phyloP scores from a whole-genome alignment of 2,329 filamentous ascomycete species.

The Coleophoma cylindrospora region DNA sequence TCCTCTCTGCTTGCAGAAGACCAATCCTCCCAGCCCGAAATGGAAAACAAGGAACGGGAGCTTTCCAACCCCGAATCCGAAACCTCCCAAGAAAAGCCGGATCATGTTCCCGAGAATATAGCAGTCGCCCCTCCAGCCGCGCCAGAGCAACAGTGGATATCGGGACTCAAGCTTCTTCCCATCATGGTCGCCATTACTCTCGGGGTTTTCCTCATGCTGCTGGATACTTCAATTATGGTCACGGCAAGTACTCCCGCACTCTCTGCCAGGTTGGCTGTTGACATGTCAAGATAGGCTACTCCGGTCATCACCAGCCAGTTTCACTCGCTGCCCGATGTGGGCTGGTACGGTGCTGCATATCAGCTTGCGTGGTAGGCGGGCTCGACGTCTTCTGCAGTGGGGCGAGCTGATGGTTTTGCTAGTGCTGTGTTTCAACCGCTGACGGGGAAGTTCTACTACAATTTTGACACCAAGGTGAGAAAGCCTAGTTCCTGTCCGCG shows the following conservation, averaged over 20 bases:
- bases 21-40: no score
- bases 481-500: background rate
- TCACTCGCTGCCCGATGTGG: constrained; percentile 27
- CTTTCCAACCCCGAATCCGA: no score
- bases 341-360: constrained; percentile 28
- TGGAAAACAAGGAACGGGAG: no score
- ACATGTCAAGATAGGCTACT: constrained; percentile 17
- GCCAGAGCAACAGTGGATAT: background rate
- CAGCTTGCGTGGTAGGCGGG: constrained; percentile 10
- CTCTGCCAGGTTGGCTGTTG: background rate
- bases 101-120: no score
- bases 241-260: constrained; percentile 32
- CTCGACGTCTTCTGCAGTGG: background rate
- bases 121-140: no score
- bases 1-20: no score
- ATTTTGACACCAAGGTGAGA: constrained; percentile 28
- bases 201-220: constrained; percentile 10
- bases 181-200: constrained; percentile 2
- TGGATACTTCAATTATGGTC: constrained; percentile 12
- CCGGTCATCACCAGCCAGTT: constrained; percentile 29
- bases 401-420: constrained; percentile 29
- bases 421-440: constrained; percentile 44
- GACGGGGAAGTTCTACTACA: constrained; percentile 42
- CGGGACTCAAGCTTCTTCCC: background rate
- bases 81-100: no score